Conservation (phyloP, 257 asterid species). For the Solanum bukasovii region DNA sequence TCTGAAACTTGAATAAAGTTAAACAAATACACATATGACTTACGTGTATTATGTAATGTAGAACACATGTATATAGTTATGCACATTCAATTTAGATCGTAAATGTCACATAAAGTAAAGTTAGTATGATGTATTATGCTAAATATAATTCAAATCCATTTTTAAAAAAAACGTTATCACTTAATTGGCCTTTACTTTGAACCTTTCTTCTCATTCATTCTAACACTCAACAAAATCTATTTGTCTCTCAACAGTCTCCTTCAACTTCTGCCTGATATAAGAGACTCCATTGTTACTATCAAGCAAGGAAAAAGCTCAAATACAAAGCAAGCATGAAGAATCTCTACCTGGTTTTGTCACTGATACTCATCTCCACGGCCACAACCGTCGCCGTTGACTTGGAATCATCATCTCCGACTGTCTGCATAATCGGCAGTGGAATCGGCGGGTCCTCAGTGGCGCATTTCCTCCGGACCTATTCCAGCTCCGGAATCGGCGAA, state of each 20-base stretch:
- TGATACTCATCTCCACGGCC: not conserved
- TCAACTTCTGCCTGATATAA: not conserved
- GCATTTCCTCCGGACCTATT: constrained; percentile 79
- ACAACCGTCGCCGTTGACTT: not conserved
- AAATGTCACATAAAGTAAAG: no score
- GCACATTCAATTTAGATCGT: no score
- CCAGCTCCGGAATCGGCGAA: constrained; percentile 28
- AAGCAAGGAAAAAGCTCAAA: not conserved
- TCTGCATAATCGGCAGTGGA: constrained; percentile 93
- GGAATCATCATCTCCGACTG: constrained; percentile 11
- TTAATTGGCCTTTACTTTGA: not conserved
- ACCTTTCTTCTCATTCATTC: not conserved
- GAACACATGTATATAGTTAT: no score
- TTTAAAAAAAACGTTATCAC: not conserved
- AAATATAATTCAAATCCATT: not conserved
- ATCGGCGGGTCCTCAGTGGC: constrained; percentile 98
- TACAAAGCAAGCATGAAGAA: not conserved
- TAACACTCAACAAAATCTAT: not conserved
- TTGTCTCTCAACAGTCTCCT: not conserved
- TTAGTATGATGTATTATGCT: not conserved
- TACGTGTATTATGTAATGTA: no score
- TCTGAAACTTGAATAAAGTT: no score
- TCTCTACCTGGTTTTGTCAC: not conserved
- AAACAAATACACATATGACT: rapidly evolving
- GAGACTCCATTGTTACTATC: not conserved